Evolutionary conservation across 306 rosid species (phyloP), one percentile per base, ranked within the genome.

Genomic region (Malus fusca): DNA sequence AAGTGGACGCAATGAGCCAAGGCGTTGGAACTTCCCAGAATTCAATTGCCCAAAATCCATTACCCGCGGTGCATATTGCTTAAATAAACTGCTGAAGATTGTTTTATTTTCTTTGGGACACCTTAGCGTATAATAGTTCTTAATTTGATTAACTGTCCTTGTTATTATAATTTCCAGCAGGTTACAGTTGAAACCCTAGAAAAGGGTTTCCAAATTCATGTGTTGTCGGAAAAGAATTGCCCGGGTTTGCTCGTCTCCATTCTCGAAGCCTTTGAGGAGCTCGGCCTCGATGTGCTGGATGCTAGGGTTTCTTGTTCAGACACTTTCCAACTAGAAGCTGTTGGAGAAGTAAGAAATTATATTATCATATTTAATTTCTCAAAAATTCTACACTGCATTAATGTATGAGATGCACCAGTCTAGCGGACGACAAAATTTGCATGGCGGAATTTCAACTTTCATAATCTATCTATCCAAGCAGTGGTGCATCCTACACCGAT

Each of bases 281-380:
- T 94, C 30, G 93, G 94, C 28, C 97, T 91, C 73, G 94, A 88
- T 72, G 97, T 94, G 59, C 90, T 88, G 43, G 91, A 94, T 81
- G 98, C 98, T 79, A 88, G 88, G 91, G 94, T 90, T 83, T 88
- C 98, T 77, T 94, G 97, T 77, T 84, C 90, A 51, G 96, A 91
- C 72, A 85, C 70, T 75, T 94, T 94, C 80, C 96, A 88, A 53
- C 89, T 91, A 15, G 85, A 94, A 84, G 96, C 94, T 3, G 78
- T 88, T 13, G 97, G 83, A 88, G 96, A 93, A 79, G 97, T 91
- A 65, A 63, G 82, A 68, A 48, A 15, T 17, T 21, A n/a, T 9
- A 56, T 56, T 56, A 22, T n/a, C 25, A 56, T 21, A 56, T n/a
- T 56, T n/a, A 56, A 8, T 56, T 60, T 48, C 55, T 15, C 8